These are phyloP conservation scores for Agapanthus africanus DNA, from an alignment of 106 monocot species.

Conservation along the genomic window DNA sequence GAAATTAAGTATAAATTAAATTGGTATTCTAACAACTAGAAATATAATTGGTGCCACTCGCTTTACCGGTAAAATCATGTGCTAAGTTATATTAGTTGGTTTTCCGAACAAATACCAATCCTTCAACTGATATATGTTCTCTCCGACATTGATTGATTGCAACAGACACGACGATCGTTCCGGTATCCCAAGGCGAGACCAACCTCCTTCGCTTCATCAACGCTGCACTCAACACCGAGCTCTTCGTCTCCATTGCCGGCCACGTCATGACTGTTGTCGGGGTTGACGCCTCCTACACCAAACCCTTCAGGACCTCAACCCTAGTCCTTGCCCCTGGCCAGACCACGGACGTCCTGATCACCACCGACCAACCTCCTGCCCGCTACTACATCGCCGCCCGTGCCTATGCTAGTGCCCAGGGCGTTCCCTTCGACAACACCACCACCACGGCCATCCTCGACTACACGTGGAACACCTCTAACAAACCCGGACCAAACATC, in stretches of 20 bases:
- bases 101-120: background rate
- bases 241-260: conserved; percentile 41
- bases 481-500: conserved; percentile 2
- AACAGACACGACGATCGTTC: conserved; percentile 32
- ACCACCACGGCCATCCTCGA: conserved; percentile 67
- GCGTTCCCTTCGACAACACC: conserved; percentile 57
- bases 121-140: background rate
- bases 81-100: background rate
- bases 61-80: too few species aligned
- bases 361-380: conserved; percentile 27
- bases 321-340: conserved; percentile 49
- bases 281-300: conserved; percentile 45
- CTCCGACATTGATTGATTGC: background rate
- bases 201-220: conserved; percentile 53
- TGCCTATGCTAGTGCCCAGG: conserved; percentile 38
- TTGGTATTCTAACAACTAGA: too few species aligned
- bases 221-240: conserved; percentile 46
- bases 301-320: conserved; percentile 39
- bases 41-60: background rate
- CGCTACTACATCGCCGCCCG: conserved; percentile 54
- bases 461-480: conserved; percentile 33
- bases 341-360: conserved; percentile 57
- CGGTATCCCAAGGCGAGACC: conserved; percentile 36
- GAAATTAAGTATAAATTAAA: too few species aligned
- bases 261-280: conserved; percentile 49